Evolutionary conservation across 768 basidiomycete species (phyloP), one percentile per base, ranked within the genome.

Genomic region (Podaxis pistillaris): DNA sequence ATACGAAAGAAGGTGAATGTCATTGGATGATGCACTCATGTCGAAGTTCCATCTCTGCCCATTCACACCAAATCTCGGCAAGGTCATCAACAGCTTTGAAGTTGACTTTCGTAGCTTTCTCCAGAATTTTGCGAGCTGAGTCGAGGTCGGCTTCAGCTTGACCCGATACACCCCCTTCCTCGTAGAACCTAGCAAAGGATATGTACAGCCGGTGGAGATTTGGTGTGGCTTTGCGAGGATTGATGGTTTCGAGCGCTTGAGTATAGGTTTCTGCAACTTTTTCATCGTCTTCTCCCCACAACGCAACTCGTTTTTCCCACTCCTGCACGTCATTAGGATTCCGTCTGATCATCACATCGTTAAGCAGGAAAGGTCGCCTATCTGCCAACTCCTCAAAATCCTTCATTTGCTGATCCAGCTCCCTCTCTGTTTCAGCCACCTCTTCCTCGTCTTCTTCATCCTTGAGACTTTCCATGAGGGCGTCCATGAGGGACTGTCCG

Each of bases 301-400:
- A 75, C 1, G 95, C 96, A 19, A 98, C 86, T 38, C 96, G 81
- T 76, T 99, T 99, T 78, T 98, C 97, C 97, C 97, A 99, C 73
- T 99, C 97, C 67, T 97, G 94, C 1, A 98, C 97, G 69, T 99
- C 97, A 68, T 98, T 93, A 4, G 94, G 93, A 79, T 99, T 99
- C 69, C 97, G 80, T 64, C 97, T 79, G 38, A 98, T 74, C 15
- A 98, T 77, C 12, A 98, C 97, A 69, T 98, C 96, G 68, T 99
- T 99, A 51, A 97, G 88, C 65, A 99, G 79, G 82, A 99, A 98
- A 2, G 94, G 96, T 71, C 97, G 76, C 54, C 96, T 83, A 73
- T 99, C 97, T 82, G 96, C 96, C 67, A 99, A 74, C 44, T 88
- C 91, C 74, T 98, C 96, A 68, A 98, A 95, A 63, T 89, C 89